These are phyloP conservation scores for Calonectria crousiana DNA, from an alignment of 2,329 filamentous ascomycete species.

Conservation along the genomic window DNA sequence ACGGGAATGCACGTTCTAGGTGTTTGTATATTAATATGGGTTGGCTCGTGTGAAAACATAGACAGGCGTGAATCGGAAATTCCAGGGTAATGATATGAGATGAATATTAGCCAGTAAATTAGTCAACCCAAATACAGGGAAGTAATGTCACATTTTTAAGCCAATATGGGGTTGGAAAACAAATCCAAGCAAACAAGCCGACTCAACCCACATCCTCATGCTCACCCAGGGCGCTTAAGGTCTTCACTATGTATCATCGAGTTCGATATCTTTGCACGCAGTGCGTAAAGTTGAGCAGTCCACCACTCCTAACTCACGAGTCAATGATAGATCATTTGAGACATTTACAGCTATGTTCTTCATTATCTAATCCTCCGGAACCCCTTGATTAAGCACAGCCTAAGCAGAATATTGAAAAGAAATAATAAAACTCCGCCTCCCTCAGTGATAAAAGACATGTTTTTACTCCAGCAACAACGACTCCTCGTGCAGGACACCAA, in stretches of 20 bases:
- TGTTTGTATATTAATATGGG: not conserved
- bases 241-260: not conserved
- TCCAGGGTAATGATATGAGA: slow-evolving; percentile 18
- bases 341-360: not conserved
- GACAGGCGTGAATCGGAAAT: slow-evolving; percentile 19
- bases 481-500: slow-evolving; percentile 73
- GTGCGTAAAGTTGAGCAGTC: not conserved
- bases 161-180: not conserved
- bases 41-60: slow-evolving; percentile 2
- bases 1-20: slow-evolving; percentile 71
- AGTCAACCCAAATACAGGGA: not conserved
- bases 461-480: slow-evolving; percentile 66
- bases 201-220: not conserved
- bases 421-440: slow-evolving; percentile 22
- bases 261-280: not conserved
- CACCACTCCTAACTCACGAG: not conserved
- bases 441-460: not conserved
- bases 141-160: not conserved
- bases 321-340: not conserved
- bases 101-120: slow-evolving; percentile 8
- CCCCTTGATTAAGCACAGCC: not conserved
- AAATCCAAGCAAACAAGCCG: not conserved
- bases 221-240: too few relatives aligned
- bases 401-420: not conserved
- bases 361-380: too few relatives aligned